Evolutionary conservation across 768 basidiomycete genomes (phyloP).

Genomic region (Floccularia luteovirens): DNA sequence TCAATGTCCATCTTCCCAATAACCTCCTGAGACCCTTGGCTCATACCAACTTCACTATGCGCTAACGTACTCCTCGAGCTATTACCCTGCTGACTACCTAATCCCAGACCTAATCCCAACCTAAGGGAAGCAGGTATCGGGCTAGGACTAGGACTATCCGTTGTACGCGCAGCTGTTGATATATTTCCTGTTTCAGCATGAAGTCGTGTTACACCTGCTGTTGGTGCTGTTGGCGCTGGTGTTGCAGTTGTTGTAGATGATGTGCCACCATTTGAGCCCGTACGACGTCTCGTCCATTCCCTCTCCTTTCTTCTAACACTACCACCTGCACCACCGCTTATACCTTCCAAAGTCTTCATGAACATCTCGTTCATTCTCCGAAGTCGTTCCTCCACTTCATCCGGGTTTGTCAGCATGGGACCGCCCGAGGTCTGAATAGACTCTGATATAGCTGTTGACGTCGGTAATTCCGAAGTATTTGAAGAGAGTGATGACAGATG

Average conservation of each 20-base stretch:
- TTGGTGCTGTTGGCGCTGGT: too few species aligned
- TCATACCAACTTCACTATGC: conserved; percentile 14
- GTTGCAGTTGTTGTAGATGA: too few species aligned
- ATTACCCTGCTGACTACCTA: too few species aligned
- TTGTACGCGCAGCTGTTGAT: too few species aligned
- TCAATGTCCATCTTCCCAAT: conserved; percentile 45
- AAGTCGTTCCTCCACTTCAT: conserved; percentile 59
- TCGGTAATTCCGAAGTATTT: too few species aligned
- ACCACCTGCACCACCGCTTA: conserved; percentile 27
- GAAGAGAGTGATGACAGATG: not conserved
- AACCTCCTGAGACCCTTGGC: conserved; percentile 44
- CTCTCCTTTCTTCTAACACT: conserved; percentile 8
- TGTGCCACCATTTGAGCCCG: conserved; percentile 5
- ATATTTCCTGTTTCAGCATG: too few species aligned
- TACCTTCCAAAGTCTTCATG: conserved; percentile 52
- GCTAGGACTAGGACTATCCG: too few species aligned
- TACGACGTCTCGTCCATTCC: conserved; percentile 12
- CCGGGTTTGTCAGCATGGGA: conserved; percentile 57
- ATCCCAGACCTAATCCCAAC: too few species aligned
- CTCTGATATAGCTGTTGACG: not conserved
- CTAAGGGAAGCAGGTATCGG: too few species aligned
- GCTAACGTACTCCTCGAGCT: conserved; percentile 15
- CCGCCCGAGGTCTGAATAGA: conserved; percentile 21
- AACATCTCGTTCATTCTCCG: conserved; percentile 64
- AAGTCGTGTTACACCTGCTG: too few species aligned